phyloP scores from a whole-genome alignment of 2,329 filamentous ascomycete species.

The Madurella mycetomatis region DNA sequence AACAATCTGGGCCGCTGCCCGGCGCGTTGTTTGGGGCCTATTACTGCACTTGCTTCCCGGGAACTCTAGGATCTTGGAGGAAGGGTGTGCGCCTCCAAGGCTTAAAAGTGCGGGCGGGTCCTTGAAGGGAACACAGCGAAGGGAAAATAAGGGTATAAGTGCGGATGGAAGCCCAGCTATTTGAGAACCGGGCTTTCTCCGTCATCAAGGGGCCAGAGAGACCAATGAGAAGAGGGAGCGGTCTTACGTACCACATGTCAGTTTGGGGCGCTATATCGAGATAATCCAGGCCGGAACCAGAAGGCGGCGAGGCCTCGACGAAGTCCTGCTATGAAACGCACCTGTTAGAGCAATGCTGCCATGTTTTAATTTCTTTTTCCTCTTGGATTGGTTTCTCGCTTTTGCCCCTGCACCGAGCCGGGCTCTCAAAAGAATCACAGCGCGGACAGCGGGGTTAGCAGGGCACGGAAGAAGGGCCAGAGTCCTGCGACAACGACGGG shows the following conservation, averaged over 20 bases:
- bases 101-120: not conserved
- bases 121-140: constrained; percentile 15
- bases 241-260: constrained; percentile 52
- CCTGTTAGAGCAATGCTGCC: constrained; percentile 29
- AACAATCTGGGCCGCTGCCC: not conserved
- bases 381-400: not conserved
- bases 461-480: constrained; percentile 5
- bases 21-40: not conserved
- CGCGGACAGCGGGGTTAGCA: constrained; percentile 1
- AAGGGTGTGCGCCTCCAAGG: constrained; percentile 2
- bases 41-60: constrained; percentile 3
- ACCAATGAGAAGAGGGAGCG: constrained; percentile 19
- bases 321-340: constrained; percentile 45
- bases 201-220: constrained; percentile 1
- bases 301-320: constrained; percentile 46
- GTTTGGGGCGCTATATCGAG: constrained; percentile 47
- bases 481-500: constrained; percentile 8
- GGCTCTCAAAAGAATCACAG: constrained; percentile 1
- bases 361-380: constrained; percentile 6
- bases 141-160: constrained; percentile 22
- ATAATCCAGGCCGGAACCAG: constrained; percentile 49
- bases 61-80: constrained; percentile 3
- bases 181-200: constrained; percentile 11
- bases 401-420: constrained; percentile 5
- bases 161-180: constrained; percentile 17